Base-by-base conservation (phyloP, 2,329 filamentous ascomycete species). In the Fusarium pseudoanthophilum region DNA sequence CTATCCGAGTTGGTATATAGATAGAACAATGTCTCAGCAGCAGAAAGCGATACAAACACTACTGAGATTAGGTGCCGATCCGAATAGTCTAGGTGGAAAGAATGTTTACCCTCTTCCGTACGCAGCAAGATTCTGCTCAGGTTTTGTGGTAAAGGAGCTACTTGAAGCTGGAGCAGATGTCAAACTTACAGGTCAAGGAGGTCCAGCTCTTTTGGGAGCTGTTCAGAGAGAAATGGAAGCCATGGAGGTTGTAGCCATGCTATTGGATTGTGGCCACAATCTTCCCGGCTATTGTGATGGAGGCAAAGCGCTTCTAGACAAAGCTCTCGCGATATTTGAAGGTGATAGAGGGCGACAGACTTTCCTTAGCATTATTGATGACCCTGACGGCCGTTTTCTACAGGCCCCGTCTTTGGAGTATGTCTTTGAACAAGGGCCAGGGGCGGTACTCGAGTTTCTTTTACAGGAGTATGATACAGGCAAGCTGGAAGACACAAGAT, bases 141-240 rank as follows among this genome's bases (percentile, higher is more conserved):
- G 34, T 52, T 4, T 9, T 0, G 49, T 60, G 4, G 30, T 64
- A 7, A 57, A 53, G 4, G 43, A 46, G 40, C 51, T 72, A 16
- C 56, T 67, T 20, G 62, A 60, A 26, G 69, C 58, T 26, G 63
- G 67, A 13, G 62, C 40, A 30, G 49, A 72, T 51, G 39, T 58
- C 26, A 64, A 58, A 5, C n/a, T 49, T 4, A 10, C 34, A 7
- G 24, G n/a, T 2, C 10, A 36, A 11, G 53, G 40, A 13, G 45
- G 37, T 14, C 24, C 55, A 4, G 37, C 48, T 26, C 24, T 60
- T 4, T 20, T 18, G 15, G 14, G 30, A 7, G 14, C 46, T 20
- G 18, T 42, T 11, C 18, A 28, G 21, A 43, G 58, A 43, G 58
- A 60, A 40, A 56, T 42, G 48, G 48, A 60, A 56, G 24, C 48